Conservation (phyloP, 2,329 filamentous ascomycete genomes). For the Cladosporium sp. region DNA sequence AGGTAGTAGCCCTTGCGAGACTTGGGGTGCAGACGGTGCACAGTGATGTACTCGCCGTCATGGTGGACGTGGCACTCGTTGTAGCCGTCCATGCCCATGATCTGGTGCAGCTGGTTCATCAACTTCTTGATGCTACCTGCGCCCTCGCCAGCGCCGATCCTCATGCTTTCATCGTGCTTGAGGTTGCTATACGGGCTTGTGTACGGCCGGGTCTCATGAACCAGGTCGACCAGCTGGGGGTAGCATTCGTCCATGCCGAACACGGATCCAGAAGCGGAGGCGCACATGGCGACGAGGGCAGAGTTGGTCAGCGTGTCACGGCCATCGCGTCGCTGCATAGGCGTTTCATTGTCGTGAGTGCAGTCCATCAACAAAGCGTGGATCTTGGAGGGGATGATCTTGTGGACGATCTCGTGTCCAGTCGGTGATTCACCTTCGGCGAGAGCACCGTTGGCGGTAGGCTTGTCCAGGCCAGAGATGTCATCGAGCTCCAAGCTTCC, state of each 20-base stretch:
- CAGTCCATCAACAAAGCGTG: conserved; percentile 98
- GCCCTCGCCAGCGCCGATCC: conserved; percentile 66
- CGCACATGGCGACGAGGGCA: conserved; percentile 91
- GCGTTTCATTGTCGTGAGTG: conserved; percentile 96
- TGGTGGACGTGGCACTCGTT: conserved; percentile 96
- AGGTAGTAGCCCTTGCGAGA: conserved; percentile 91
- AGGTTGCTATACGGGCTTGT: conserved; percentile 64
- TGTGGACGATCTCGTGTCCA: conserved; percentile 62
- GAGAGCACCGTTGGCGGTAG: conserved; percentile 19
- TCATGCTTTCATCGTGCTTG: conserved; percentile 41
- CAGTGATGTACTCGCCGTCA: conserved; percentile 91
- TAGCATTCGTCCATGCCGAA: conserved; percentile 99
- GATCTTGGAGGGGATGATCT: conserved; percentile 79
- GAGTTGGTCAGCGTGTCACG: conserved; percentile 91
- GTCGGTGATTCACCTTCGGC: conserved; percentile 29
- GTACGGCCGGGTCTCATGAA: conserved; percentile 81
- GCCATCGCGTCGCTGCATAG: conserved; percentile 89
- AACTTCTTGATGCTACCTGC: conserved; percentile 89
- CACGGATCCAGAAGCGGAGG: conserved; percentile 88
- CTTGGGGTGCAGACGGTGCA: conserved; percentile 88
- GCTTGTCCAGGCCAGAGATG: conserved; percentile 56
- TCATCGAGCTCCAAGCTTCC: conserved; percentile 96
- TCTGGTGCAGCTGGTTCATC: conserved; percentile 86
- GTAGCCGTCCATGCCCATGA: conserved; percentile 93
- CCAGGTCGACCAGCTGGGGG: conserved; percentile 84